Base-by-base conservation (phyloP, 2,329 filamentous ascomycete species). In the Fusarium multiceps region DNA sequence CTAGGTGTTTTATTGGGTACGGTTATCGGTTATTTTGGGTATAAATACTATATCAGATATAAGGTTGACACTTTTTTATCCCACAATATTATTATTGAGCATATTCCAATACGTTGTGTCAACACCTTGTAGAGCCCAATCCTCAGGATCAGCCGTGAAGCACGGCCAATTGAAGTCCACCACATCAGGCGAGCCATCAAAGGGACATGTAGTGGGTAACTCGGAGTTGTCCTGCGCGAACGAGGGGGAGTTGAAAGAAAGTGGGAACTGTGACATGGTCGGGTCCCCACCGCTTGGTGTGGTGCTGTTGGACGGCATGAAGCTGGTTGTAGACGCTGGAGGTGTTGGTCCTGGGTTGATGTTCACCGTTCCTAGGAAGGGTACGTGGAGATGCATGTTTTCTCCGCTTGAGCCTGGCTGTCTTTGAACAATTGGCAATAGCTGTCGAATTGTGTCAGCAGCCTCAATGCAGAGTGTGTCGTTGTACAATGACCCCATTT, bases 341-440 rank as follows among this genome's bases (percentile, higher is more conserved):
- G 72, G 63, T 8, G 67, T 69, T 14, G 71, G 72, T 0, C 59
- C 48, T 7, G 71, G 66, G 41, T 71, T 80, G 66, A 86, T 83
- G 62, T 81, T 84, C 43, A 86, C 78, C 2, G 81, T 83, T 25
- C 84, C 84, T 4, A 85, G 75, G 63, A 83, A 85, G 0, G 84
- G 84, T 4, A 86, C 79, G 40, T 80, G 80, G 9, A 86, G 77
- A 7, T 79, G 78, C 34, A 85, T 56, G 25, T 66, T 66, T 55
- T 63, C 53, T 58, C 34, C 66, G 43, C 27, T 32, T 6, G 60
- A 27, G 28, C 61, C 66, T 13, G 62, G 55, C 10, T 74, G 71
- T 20, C 72, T 71, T 20, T 81, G 77, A 13, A 83, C 76, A 23
- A 86, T 79, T 14, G 83, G 81, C 30, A 84, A 71, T 16, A 86